phyloP scores from a whole-genome alignment of 2,329 filamentous ascomycete genomes.

The Talaromyces marneffei region DNA sequence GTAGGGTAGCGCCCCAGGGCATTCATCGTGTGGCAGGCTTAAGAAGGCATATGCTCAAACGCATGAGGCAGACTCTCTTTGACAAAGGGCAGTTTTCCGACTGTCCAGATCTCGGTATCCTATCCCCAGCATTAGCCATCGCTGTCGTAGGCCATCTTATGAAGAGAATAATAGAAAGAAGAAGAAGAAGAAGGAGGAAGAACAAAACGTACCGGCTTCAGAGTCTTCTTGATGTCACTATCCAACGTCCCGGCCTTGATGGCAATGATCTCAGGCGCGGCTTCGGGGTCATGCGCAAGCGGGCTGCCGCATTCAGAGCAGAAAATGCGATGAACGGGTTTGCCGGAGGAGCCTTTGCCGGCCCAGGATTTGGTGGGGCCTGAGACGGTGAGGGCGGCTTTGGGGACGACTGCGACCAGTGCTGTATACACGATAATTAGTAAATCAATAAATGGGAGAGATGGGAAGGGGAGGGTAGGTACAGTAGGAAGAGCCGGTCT shows the following conservation, averaged over 20 bases:
- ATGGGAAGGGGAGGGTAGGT: not conserved
- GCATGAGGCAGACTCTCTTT: constrained; percentile 59
- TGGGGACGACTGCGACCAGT: constrained; percentile 60
- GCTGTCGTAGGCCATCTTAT: no score
- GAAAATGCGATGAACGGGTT: constrained; percentile 62
- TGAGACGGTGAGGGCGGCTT: constrained; percentile 58
- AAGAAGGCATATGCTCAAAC: constrained; percentile 60
- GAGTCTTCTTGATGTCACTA: constrained; percentile 58
- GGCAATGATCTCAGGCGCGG: constrained; percentile 64
- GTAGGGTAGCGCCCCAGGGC: no score
- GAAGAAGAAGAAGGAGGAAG: no score
- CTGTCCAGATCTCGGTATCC: constrained; percentile 65
- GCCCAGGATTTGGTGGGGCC: constrained; percentile 62
- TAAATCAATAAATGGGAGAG: no score
- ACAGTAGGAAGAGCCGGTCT: constrained; percentile 63
- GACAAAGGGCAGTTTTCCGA: constrained; percentile 64
- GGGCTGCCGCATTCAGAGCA: constrained; percentile 64
- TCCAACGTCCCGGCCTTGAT: constrained; percentile 62
- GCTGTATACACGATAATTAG: constrained; percentile 34
- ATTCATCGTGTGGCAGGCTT: constrained; percentile 17
- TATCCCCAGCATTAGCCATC: constrained; percentile 14
- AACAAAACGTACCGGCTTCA: constrained; percentile 51
- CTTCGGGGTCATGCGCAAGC: constrained; percentile 64
- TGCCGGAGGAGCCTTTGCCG: constrained; percentile 55
- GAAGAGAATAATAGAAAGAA: no score